Percentiles rank a stretch among this genome's conserved stretches.
phyloP scores from a whole-genome alignment of 176 grass and related monocot species.

The Aegilops longissima region DNA sequence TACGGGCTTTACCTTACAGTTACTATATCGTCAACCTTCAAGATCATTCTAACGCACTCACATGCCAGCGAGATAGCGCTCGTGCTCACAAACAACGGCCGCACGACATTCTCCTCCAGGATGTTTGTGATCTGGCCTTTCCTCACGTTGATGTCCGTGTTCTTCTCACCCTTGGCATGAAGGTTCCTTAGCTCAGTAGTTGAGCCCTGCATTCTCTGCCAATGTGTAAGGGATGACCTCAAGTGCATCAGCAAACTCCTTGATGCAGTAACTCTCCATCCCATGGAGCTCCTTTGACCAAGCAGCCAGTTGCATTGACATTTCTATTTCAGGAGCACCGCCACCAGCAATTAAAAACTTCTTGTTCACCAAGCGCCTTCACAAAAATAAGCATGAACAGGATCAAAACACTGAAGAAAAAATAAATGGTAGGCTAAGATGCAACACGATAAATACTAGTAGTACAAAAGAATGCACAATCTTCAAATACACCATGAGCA shows the following conservation, averaged over 20 bases:
- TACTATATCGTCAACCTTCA: slow-evolving; percentile 90
- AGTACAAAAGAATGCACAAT: too few relatives aligned
- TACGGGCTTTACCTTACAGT: slow-evolving; percentile 36
- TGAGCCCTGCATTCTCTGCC: slow-evolving; percentile 83
- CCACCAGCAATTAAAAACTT: slow-evolving; percentile 87
- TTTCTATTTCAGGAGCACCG: slow-evolving; percentile 85
- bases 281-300: slow-evolving; percentile 90
- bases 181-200: slow-evolving; percentile 76
- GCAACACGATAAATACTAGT: too few relatives aligned
- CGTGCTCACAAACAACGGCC: slow-evolving; percentile 67
- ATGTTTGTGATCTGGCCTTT: slow-evolving; percentile 67
- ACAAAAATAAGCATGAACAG: too few relatives aligned
- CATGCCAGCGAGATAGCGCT: slow-evolving; percentile 70
- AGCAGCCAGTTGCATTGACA: slow-evolving; percentile 72
- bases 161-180: slow-evolving; percentile 69
- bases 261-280: slow-evolving; percentile 94
- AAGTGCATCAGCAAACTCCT: slow-evolving; percentile 76
- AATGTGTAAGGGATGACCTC: slow-evolving; percentile 86
- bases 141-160: background rate
- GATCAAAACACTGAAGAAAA: too few relatives aligned
- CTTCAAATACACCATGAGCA: too few relatives aligned
- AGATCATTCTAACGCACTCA: slow-evolving; percentile 85
- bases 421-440: too few relatives aligned
- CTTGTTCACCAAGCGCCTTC: slow-evolving; percentile 48
- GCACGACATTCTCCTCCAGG: slow-evolving; percentile 82